A percentile compares a stretch with the other conserved stretches of the same genome.
Conservation (phyloP, 805 yeast genomes). For the Pichia ethanolica region DNA sequence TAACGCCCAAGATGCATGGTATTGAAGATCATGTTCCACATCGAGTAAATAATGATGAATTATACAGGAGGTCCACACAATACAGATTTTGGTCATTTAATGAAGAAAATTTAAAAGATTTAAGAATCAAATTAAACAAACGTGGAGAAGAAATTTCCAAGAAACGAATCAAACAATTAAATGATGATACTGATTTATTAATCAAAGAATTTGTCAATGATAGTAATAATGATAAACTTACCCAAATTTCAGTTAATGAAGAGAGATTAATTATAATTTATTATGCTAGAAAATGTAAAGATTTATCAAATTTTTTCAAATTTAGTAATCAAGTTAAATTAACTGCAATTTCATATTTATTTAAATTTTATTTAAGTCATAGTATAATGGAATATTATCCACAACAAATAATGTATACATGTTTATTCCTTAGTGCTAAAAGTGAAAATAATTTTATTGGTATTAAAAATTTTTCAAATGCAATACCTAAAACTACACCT, state of each 20-base stretch:
- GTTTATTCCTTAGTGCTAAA: slow-evolving; percentile 87
- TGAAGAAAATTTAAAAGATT: slow-evolving; percentile 41
- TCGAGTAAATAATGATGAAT: slow-evolving; percentile 68
- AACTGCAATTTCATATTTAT: slow-evolving; percentile 77
- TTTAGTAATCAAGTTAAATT: slow-evolving; percentile 86
- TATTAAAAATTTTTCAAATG: slow-evolving; percentile 67
- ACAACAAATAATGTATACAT: slow-evolving; percentile 67
- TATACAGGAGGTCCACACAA: slow-evolving; percentile 83
- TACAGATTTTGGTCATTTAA: slow-evolving; percentile 82
- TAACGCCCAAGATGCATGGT: slow-evolving; percentile 8
- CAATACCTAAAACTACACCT: slow-evolving; percentile 60
- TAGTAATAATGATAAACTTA: slow-evolving; percentile 27
- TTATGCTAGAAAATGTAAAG: slow-evolving; percentile 65
- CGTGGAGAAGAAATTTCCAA: slow-evolving; percentile 34
- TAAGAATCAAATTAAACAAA: slow-evolving; percentile 44
- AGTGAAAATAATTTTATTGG: slow-evolving; percentile 87
- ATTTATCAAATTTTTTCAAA: slow-evolving; percentile 62
- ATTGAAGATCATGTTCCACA: slow-evolving; percentile 4
- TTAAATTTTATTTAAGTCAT: slow-evolving; percentile 70
- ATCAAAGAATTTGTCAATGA: slow-evolving; percentile 14
- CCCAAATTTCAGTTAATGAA: slow-evolving; percentile 51
- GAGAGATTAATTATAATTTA: slow-evolving; percentile 61
- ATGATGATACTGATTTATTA: slow-evolving; percentile 14
- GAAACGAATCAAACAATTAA: slow-evolving; percentile 16
- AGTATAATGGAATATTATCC: slow-evolving; percentile 89